Base-by-base conservation (phyloP, 1,139 yeast species). In the Hemisphaericaspora xylofermentans region DNA sequence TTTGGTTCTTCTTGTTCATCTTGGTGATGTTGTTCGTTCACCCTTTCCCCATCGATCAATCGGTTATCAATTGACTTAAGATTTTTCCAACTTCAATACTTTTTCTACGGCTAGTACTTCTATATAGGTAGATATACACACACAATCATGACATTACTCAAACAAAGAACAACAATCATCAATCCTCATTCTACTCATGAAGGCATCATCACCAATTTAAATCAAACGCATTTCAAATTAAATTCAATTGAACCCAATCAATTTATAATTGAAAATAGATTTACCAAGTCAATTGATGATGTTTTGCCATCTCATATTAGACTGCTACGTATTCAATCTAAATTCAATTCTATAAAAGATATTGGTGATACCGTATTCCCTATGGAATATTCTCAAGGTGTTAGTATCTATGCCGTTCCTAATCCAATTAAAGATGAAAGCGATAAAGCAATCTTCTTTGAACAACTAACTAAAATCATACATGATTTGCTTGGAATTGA, bases 141-240 rank as follows among this genome's bases (percentile, higher is more conserved):
- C 26, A 26, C 12, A 6, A 18, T 10, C n/a, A 15, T 15, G 15
- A 8, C 32, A 4, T 50, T 49, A 50, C 38, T 53, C 37, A 65
- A 61, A 50, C 73, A 68, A 40, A 56, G 75, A 51, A 53, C 61
- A 21, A 66, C 75, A 13, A 45, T 67, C 21, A 51, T 58, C 48
- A 68, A 67, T 45, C 66, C 63, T 3, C 35, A 50, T 10, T 49
- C 52, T 2, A 37, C 55, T 17, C 56, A 56, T 35, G 68, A 66
- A 43, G 64, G 58, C 28, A 40, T 63, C 7, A 54, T 68, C 12
- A 41, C 51, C 10, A 30, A 45, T 9, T 47, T 56, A 14, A 47
- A 51, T 33, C 32, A 45, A 9, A 50, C 53, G 2, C 45, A 46
- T 27, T 37, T 60, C 10, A 39, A 38, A 25, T 39, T 54, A 19